A percentile compares a stretch with the other conserved stretches of the same genome.
Evolutionary conservation across 345 rosid species (phyloP).

Genomic region (Mercurialis annua): DNA sequence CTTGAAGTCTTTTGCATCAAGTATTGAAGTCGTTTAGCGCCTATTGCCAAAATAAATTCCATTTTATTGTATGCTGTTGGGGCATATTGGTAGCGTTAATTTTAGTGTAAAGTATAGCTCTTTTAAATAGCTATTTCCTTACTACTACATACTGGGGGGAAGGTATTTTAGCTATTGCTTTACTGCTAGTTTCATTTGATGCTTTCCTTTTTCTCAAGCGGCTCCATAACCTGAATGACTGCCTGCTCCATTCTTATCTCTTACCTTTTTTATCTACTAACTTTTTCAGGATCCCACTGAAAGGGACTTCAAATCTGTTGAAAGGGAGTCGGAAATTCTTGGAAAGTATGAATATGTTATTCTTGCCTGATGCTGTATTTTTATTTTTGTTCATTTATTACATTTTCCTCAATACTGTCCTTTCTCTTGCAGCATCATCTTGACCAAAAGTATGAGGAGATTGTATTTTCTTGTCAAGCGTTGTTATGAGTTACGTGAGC

Average conservation of each 20-base stretch:
- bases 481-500: conserved; percentile 79
- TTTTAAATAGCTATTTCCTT: background rate
- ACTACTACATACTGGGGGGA: background rate
- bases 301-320: conserved; percentile 26
- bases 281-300: conserved; percentile 46
- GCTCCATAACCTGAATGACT: background rate
- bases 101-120: background rate
- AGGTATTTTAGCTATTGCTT: background rate
- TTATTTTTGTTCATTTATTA: conserved; percentile 6
- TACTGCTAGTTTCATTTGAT: background rate
- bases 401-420: conserved; percentile 10
- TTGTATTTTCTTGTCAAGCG: conserved; percentile 70
- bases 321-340: conserved; percentile 21
- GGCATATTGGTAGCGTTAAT: background rate
- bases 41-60: background rate
- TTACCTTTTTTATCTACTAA: background rate
- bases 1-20: background rate
- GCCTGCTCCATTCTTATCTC: background rate
- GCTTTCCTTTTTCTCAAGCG: background rate
- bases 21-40: background rate
- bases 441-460: conserved; percentile 87
- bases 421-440: conserved; percentile 46
- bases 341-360: conserved; percentile 38
- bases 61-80: background rate
- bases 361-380: conserved; percentile 13